phyloP scores from a whole-genome alignment of 768 basidiomycete species.

The Lentinula sp. region DNA sequence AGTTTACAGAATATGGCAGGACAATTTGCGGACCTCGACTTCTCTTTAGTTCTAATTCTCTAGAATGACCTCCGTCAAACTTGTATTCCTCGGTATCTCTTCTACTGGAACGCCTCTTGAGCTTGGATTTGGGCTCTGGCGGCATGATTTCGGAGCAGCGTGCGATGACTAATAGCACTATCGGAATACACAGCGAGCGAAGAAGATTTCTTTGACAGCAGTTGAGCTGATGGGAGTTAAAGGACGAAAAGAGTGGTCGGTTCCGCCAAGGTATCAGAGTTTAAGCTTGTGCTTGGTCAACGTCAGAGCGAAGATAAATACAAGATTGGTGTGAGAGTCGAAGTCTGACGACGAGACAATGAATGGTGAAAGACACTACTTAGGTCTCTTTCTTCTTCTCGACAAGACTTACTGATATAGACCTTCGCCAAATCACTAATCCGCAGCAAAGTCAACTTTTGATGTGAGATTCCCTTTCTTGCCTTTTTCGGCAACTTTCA shows the following conservation, averaged over 20 bases:
- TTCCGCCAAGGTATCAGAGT: neutral
- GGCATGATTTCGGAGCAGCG: neutral
- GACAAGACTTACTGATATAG: neutral
- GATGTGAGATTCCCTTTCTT: neutral
- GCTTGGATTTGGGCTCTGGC: slow-evolving; percentile 2
- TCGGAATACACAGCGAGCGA: neutral
- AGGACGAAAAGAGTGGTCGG: slow-evolving; percentile 3
- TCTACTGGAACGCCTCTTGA: slow-evolving; percentile 6
- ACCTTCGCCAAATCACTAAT: neutral
- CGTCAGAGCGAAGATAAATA: neutral
- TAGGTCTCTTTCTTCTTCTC: neutral
- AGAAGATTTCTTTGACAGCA: neutral
- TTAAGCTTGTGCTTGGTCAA: neutral
- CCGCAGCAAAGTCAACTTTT: neutral
- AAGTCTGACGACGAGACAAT: neutral
- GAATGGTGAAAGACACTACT: neutral
- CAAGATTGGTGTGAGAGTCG: neutral
- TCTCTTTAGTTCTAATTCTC: slow-evolving; percentile 6
- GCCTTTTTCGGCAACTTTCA: neutral
- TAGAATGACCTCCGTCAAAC: slow-evolving; percentile 7
- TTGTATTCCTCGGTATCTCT: slow-evolving; percentile 3
- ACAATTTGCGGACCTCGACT: neutral
- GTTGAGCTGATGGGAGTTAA: slow-evolving; percentile 2
- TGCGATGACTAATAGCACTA: neutral
- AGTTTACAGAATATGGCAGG: neutral